Percentiles rank a stretch among this genome's conserved stretches.
These are phyloP conservation scores for Sporopachydermia cereana DNA, from an alignment of 1,139 yeast species.

Conservation along the genomic window DNA sequence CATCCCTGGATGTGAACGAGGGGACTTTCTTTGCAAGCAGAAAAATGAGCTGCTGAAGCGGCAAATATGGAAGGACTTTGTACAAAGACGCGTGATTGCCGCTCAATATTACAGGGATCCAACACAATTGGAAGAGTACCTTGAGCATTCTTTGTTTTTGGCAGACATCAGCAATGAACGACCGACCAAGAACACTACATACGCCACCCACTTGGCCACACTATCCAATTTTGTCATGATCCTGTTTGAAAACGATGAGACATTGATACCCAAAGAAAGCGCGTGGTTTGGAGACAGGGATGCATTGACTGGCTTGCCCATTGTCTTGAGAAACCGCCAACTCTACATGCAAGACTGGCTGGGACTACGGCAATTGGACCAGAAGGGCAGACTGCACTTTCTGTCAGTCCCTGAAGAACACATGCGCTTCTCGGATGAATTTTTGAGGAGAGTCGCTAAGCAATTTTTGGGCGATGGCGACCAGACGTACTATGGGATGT, in stretches of 20 bases:
- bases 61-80: constrained; percentile 48
- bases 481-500: no score
- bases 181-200: constrained; percentile 23
- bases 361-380: constrained; percentile 42
- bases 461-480: constrained; percentile 20
- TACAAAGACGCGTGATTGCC: constrained; percentile 50
- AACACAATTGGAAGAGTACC: constrained; percentile 33
- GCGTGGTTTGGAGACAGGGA: constrained; percentile 56
- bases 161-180: constrained; percentile 61
- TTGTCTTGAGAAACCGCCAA: constrained; percentile 39
- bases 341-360: constrained; percentile 43
- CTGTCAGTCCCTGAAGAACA: constrained; percentile 48
- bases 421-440: constrained; percentile 47
- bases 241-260: constrained; percentile 48
- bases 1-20: constrained; percentile 45
- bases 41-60: constrained; percentile 43
- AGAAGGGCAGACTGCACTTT: constrained; percentile 35
- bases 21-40: constrained; percentile 51
- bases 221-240: constrained; percentile 48
- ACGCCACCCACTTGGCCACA: constrained; percentile 30
- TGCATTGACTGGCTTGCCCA: constrained; percentile 27
- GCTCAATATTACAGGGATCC: constrained; percentile 64
- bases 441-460: constrained; percentile 29
- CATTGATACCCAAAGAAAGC: constrained; percentile 62
- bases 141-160: constrained; percentile 40